Percentiles rank a stretch among this genome's conserved stretches.
Evolutionary conservation across 768 basidiomycete genomes (phyloP).

Genomic region (Mycena kentingensis): DNA sequence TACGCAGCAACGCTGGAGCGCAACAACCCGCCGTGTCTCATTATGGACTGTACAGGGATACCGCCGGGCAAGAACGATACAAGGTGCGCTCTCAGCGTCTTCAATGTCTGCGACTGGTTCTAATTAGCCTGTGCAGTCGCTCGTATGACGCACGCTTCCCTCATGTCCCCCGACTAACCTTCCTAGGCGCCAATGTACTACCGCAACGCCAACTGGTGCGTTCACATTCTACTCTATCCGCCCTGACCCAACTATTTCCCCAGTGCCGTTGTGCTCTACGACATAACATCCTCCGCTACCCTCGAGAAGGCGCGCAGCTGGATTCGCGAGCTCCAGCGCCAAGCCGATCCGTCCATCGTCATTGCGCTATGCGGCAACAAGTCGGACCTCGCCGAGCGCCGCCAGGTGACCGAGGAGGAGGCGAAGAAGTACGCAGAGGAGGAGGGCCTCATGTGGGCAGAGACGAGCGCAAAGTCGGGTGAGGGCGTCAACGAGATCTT

Average conservation of each 20-base stretch:
- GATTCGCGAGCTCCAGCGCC: conserved; percentile 96
- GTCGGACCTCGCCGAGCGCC: conserved; percentile 78
- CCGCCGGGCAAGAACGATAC: conserved; percentile 94
- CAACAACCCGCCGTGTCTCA: conserved; percentile 1
- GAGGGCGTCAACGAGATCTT: conserved; percentile 87
- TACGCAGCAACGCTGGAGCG: conserved; percentile 36
- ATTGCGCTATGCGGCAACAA: conserved; percentile 98
- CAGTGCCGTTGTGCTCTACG: conserved; percentile 86
- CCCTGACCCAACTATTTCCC: neutral
- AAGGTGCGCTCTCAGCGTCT: conserved; percentile 56
- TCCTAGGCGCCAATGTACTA: conserved; percentile 95
- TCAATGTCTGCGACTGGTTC: conserved; percentile 8
- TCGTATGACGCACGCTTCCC: conserved; percentile 34
- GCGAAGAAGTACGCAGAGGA: conserved; percentile 92
- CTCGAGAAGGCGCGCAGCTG: conserved; percentile 94
- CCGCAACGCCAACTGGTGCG: conserved; percentile 79
- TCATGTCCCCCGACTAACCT: conserved; percentile 10
- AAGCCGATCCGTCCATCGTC: conserved; percentile 95
- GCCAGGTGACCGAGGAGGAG: conserved; percentile 85
- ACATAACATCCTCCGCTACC: conserved; percentile 90
- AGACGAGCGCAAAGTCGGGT: conserved; percentile 88
- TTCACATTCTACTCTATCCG: neutral
- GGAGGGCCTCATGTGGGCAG: conserved; percentile 91
- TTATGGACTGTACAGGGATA: conserved; percentile 63
- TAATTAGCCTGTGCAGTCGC: conserved; percentile 34